A percentile compares a stretch with the other conserved stretches of the same genome.
phyloP scores from a whole-genome alignment of 2,329 filamentous ascomycete species.

The Alternaria ethzedia region DNA sequence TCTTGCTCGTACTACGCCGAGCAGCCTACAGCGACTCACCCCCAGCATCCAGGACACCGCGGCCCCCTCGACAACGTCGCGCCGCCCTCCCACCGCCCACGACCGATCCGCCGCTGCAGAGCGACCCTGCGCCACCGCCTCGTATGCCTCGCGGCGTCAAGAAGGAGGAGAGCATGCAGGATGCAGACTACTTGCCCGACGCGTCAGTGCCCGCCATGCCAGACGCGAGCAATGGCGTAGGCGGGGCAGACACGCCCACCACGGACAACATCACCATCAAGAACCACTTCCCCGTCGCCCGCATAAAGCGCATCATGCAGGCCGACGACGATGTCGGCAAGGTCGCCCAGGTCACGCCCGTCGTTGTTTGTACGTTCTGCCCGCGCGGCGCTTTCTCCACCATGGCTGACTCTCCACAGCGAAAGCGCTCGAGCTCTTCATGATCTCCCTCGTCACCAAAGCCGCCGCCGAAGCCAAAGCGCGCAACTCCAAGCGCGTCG shows the following conservation, averaged over 20 bases:
- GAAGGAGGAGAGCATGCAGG: slow-evolving; percentile 40
- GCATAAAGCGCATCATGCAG: slow-evolving; percentile 99
- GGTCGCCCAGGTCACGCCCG: slow-evolving; percentile 95
- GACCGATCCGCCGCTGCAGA: slow-evolving; percentile 11
- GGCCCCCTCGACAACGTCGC: slow-evolving; percentile 41
- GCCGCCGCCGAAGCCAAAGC: slow-evolving; percentile 83
- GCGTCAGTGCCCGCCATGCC: slow-evolving; percentile 35
- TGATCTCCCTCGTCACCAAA: slow-evolving; percentile 91
- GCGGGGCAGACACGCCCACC: slow-evolving; percentile 34
- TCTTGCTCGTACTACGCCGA: slow-evolving; percentile 54
- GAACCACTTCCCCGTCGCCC: slow-evolving; percentile 95
- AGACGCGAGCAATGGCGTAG: slow-evolving; percentile 25
- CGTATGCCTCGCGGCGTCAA: slow-evolving; percentile 39
- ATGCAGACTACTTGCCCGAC: slow-evolving; percentile 47
- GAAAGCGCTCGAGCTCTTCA: slow-evolving; percentile 96
- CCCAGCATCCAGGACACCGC: slow-evolving; percentile 48
- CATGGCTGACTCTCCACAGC: slow-evolving; percentile 55
- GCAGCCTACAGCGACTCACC: slow-evolving; percentile 42
- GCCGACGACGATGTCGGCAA: slow-evolving; percentile 98
- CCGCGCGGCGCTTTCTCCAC: neutral
- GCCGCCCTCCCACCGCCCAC: slow-evolving; percentile 14
- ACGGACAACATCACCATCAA: slow-evolving; percentile 73
- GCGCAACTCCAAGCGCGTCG: slow-evolving; percentile 87
- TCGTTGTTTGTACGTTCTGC: slow-evolving; percentile 75
- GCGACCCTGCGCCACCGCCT: slow-evolving; percentile 17